phyloP scores from a whole-genome alignment of 2,329 filamentous ascomycete species.

The Cladophialophora bantiana region DNA sequence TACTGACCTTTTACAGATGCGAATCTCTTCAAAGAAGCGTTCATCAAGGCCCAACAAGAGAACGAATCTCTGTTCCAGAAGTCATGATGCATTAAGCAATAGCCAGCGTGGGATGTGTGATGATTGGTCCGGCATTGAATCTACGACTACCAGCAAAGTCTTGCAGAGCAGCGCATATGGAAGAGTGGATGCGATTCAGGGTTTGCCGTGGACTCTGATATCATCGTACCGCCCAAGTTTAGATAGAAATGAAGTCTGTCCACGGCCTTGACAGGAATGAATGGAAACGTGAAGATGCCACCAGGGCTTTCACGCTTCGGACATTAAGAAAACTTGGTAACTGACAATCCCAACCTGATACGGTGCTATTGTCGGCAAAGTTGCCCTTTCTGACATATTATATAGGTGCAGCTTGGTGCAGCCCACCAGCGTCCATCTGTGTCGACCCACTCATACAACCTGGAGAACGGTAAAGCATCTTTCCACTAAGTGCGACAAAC shows the following conservation, averaged over 20 bases:
- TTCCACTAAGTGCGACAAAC: conserved; percentile 1
- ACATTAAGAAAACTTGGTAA: neutral
- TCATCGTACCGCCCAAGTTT: conserved; percentile 10
- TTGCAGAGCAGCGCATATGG: conserved; percentile 2
- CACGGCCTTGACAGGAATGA: conserved; percentile 13
- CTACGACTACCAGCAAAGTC: conserved; percentile 4
- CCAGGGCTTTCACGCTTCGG: neutral
- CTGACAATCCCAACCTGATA: neutral
- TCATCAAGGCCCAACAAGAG: conserved; percentile 95
- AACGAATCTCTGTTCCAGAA: conserved; percentile 82
- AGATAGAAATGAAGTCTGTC: conserved; percentile 22
- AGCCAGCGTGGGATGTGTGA: conserved; percentile 23
- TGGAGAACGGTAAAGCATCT: neutral
- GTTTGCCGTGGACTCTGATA: conserved; percentile 8
- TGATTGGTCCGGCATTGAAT: conserved; percentile 27
- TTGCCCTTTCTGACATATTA: neutral
- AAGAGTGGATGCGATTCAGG: conserved; percentile 7
- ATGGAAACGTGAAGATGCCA: neutral
- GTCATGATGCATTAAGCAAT: conserved; percentile 22
- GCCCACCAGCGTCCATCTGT: neutral
- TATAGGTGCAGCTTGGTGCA: neutral
- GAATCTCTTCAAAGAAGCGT: conserved; percentile 96
- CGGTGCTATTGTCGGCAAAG: conserved; percentile 4
- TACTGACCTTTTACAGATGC: conserved; percentile 68
- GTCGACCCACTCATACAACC: neutral